phyloP scores from a whole-genome alignment of 257 asterid genomes.

The Penstemon barbatus region DNA sequence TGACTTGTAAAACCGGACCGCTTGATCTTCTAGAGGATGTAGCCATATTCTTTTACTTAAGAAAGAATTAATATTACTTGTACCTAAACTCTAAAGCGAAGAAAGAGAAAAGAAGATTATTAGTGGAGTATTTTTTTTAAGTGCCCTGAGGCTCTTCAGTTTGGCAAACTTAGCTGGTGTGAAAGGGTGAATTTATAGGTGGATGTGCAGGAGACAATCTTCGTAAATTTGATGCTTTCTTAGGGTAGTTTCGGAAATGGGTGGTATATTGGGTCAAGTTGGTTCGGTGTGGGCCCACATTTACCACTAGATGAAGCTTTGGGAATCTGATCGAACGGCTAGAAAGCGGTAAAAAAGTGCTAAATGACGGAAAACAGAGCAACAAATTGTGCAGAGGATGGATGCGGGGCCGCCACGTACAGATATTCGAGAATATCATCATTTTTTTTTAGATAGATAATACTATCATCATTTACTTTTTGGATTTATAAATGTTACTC shows the following conservation, averaged over 20 bases:
- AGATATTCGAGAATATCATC: not conserved
- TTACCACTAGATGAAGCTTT: not conserved
- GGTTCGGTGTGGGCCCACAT: not conserved
- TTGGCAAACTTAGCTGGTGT: slow-evolving; percentile 37
- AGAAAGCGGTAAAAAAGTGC: not conserved
- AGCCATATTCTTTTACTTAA: not conserved
- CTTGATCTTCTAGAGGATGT: slow-evolving; percentile 22
- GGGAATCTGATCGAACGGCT: slow-evolving; percentile 6
- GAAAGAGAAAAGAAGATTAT: not conserved
- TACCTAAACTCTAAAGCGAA: not conserved
- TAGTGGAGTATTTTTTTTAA: not conserved
- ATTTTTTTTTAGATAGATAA: not conserved
- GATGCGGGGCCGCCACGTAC: slow-evolving; percentile 17
- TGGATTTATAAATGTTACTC: not conserved
- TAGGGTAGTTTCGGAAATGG: slow-evolving; percentile 13
- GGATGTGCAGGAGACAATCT: not conserved
- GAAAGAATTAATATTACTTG: not conserved
- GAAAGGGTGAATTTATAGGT: slow-evolving; percentile 27
- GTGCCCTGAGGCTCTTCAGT: slow-evolving; percentile 29
- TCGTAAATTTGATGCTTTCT: not conserved
- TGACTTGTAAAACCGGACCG: not conserved
- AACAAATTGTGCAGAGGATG: not conserved
- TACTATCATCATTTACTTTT: not conserved
- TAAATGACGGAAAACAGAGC: not conserved
- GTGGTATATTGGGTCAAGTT: not conserved